Conservation (phyloP, 139 green algal genomes). For the Nannochloris sp. region DNA sequence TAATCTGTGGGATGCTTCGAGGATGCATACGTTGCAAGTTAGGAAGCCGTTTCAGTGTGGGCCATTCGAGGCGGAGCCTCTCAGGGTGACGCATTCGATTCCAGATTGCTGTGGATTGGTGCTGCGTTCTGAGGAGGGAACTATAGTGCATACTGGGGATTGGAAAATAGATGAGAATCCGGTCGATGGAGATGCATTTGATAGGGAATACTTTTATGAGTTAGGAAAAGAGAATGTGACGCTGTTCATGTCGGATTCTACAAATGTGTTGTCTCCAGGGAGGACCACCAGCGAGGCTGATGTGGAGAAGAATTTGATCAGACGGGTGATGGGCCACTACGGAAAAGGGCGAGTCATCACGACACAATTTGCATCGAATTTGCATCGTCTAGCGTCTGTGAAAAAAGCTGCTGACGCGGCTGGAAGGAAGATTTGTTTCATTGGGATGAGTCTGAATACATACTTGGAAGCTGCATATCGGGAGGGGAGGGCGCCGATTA, state of each 20-base stretch:
- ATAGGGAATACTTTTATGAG: constrained; percentile 75
- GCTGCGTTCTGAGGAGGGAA: constrained; percentile 77
- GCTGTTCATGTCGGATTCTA: constrained; percentile 95
- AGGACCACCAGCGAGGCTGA: constrained; percentile 71
- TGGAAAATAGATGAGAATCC: constrained; percentile 99
- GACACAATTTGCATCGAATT: constrained; percentile 94
- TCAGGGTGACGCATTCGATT: constrained; percentile 96
- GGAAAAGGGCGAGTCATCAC: constrained; percentile 80
- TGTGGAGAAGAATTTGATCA: constrained; percentile 65
- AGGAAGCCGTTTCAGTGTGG: constrained; percentile 52
- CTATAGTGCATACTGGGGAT: constrained; percentile 91
- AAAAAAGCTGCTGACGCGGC: constrained; percentile 89
- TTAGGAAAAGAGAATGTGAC: constrained; percentile 66
- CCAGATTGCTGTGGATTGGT: constrained; percentile 94
- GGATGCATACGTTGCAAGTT: constrained; percentile 70
- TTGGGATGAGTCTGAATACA: constrained; percentile 79
- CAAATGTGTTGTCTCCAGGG: constrained; percentile 90
- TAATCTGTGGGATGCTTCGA: constrained; percentile 72
- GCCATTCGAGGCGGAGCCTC: constrained; percentile 75
- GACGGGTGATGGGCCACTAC: constrained; percentile 55
- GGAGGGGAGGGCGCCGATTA: constrained; percentile 60
- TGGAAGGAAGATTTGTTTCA: constrained; percentile 79
- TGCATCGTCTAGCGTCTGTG: constrained; percentile 74
- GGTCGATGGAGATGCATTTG: constrained; percentile 82
- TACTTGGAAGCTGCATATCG: constrained; percentile 89